Evolutionary conservation across 805 yeast genomes (phyloP).

Genomic region (Teunomyces gatunensis): DNA sequence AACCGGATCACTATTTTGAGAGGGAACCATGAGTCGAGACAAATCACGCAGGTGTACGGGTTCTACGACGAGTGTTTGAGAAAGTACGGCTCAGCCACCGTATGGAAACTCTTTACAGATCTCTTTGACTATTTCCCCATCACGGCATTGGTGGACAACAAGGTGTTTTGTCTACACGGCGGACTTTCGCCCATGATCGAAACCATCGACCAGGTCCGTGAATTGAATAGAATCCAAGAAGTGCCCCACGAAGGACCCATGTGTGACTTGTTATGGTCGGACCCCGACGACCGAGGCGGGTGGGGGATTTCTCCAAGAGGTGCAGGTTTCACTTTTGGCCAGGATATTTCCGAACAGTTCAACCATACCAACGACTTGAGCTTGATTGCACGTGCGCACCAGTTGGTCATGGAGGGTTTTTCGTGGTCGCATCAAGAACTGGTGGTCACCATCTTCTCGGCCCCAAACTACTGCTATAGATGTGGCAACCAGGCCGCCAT

Average conservation of each 20-base stretch:
- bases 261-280: conserved; percentile 96
- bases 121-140: conserved; percentile 90
- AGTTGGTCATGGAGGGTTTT: conserved; percentile 96
- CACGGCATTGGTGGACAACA: conserved; percentile 88
- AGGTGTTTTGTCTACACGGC: conserved; percentile 90
- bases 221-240: conserved; percentile 87
- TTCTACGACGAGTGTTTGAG: conserved; percentile 94
- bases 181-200: conserved; percentile 94
- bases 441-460: conserved; percentile 91
- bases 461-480: conserved; percentile 95
- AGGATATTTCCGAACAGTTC: conserved; percentile 89
- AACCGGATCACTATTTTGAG: conserved; percentile 86
- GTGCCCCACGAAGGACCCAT: conserved; percentile 98
- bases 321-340: conserved; percentile 98
- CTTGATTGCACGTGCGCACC: conserved; percentile 92
- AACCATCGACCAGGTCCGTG: conserved; percentile 88
- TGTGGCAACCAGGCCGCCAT: conserved; percentile 98
- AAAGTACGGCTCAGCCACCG: conserved; percentile 88
- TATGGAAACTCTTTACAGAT: conserved; percentile 91
- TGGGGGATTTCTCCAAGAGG: conserved; percentile 99
- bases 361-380: conserved; percentile 85
- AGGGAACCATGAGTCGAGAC: conserved; percentile 95
- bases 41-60: conserved; percentile 94
- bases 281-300: conserved; percentile 96
- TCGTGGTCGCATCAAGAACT: conserved; percentile 93